These are phyloP conservation scores for Pleurotus tuoliensis DNA, from an alignment of 768 basidiomycete genomes.

Conservation along the genomic window DNA sequence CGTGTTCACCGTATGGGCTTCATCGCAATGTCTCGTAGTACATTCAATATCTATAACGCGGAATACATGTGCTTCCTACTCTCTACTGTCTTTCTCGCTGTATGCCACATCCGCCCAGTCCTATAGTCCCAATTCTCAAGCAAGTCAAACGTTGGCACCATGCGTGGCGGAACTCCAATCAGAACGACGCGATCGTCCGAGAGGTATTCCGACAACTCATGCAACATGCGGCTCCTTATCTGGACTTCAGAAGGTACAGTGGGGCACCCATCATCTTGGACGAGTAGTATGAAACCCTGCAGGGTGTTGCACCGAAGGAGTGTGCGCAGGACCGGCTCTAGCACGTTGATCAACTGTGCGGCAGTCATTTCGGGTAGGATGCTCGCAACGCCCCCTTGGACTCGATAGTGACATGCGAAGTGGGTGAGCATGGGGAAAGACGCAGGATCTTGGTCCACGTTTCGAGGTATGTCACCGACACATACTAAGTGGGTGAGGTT, in stretches of 20 bases:
- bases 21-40: slow-evolving; percentile 93
- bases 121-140: not conserved
- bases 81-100: not conserved
- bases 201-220: not conserved
- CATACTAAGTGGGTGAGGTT: not conserved
- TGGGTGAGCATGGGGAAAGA: slow-evolving; percentile 1
- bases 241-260: not conserved
- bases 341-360: not conserved
- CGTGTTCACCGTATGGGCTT: slow-evolving; percentile 63
- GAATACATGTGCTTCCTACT: not conserved
- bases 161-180: not conserved
- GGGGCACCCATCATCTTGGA: not conserved
- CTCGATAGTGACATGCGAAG: slow-evolving; percentile 1
- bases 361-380: not conserved
- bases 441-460: not conserved
- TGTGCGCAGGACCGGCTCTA: not conserved
- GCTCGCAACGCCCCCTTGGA: not conserved
- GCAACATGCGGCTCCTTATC: not conserved
- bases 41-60: slow-evolving; percentile 30
- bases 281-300: not conserved
- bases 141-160: not conserved
- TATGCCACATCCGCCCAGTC: not conserved
- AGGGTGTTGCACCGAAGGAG: not conserved
- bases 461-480: not conserved
- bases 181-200: not conserved